Conservation (phyloP, 495 filamentous ascomycete species). For the Neurospora tetrasperma region DNA sequence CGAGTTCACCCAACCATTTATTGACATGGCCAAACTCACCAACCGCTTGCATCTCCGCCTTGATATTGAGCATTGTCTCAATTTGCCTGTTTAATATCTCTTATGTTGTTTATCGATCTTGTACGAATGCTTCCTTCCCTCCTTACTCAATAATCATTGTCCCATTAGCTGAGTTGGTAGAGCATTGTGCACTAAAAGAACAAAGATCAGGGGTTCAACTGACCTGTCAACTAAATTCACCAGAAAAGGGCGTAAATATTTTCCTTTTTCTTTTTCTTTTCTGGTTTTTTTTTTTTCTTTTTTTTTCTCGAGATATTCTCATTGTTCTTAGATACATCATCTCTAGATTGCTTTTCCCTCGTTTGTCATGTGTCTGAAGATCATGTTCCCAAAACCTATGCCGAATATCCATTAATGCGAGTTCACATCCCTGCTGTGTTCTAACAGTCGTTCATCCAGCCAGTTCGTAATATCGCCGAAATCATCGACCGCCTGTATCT, state of each 20-base stretch:
- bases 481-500: conserved; percentile 74
- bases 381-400: neutral
- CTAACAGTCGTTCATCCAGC: conserved; percentile 43
- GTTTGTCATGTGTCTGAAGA: neutral
- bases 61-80: conserved; percentile 54
- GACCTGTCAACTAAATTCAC: neutral
- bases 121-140: neutral
- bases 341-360: neutral
- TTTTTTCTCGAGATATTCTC: too few relatives aligned
- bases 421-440: neutral
- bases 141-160: neutral
- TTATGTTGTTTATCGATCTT: neutral
- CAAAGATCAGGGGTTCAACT: neutral
- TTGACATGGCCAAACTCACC: conserved; percentile 21
- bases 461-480: conserved; percentile 50
- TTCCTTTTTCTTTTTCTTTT: too few relatives aligned
- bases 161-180: neutral
- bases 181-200: neutral
- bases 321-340: neutral
- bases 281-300: neutral
- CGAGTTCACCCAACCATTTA: too few relatives aligned
- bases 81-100: neutral
- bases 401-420: neutral
- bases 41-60: conserved; percentile 69
- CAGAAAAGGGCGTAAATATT: too few relatives aligned